Evolutionary conservation across 192 early-diverging fungal species (phyloP), one percentile per base, ranked within the genome.

Genomic region (Allomyces arbusculus): DNA sequence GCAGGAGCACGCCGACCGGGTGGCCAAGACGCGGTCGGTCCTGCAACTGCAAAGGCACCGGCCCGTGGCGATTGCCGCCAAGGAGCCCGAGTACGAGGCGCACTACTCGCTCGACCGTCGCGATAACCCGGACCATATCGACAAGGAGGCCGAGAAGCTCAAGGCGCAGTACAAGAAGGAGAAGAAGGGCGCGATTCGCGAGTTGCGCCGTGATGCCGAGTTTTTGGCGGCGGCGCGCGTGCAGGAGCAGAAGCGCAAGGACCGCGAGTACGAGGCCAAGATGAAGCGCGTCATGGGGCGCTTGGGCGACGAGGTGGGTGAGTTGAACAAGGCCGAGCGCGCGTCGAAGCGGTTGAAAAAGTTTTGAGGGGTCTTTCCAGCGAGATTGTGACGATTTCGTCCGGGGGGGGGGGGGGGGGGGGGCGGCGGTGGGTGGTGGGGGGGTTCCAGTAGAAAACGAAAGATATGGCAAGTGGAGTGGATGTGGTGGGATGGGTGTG

Each of bases 171-270:
- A 89, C 74, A 93, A 91, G 77, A 87, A 89, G 77, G 96, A 99
- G 72, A 82, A 83, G 73, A 91, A 96, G 72, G 92, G 95, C 19
- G 94, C 94, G 23, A 82, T 92, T 61, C 85, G 96, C 24, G 96
- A 99, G 75, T 74, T 99, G 68, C 87, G 94, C 40, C 91, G 94
- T 72, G 96, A 99, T 73, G 84, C 86, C 40, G 80, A 84, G 74
- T 99, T 95, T 66, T 72, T 97, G 40, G 86, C 89, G 19, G 75
- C 82, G 22, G 83, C 89, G 75, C 76, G 84, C 62, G 67, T 91
- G 24, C 73, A 73, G 65, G 79, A 82, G 64, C 78, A 76, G 66
- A 84, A 83, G 65, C 84, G 89, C 67, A 89, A 88, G 82, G 95
- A 95, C 72, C 71, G 33, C 8, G 74, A 72, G 24, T 99, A 99